Percentiles rank a stretch among this genome's conserved stretches.
Conservation (phyloP, 176 grass and related monocot genomes). For the Raddia guianensis region DNA sequence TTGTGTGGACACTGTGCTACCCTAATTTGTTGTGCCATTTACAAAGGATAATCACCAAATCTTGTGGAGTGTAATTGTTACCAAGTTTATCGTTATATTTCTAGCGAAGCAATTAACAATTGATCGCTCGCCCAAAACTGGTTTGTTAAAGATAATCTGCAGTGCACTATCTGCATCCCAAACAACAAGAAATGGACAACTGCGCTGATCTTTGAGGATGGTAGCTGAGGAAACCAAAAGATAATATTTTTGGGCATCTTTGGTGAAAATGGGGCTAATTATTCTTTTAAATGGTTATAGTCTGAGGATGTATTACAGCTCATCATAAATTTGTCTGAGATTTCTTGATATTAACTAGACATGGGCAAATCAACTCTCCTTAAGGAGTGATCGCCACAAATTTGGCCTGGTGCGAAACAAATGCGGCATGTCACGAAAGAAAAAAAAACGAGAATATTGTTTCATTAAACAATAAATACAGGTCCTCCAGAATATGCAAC, state of each 20-base stretch:
- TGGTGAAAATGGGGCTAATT: background rate
- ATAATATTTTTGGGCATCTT: background rate
- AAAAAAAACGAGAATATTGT: no score
- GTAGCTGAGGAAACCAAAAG: background rate
- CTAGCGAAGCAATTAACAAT: slow-evolving; percentile 1
- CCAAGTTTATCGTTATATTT: background rate
- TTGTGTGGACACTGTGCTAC: background rate
- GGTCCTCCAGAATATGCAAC: no score
- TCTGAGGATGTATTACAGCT: background rate
- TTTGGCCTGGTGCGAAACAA: no score
- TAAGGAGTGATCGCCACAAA: background rate
- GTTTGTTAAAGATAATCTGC: background rate
- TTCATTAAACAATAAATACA: no score
- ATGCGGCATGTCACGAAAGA: no score
- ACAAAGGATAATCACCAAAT: slow-evolving; percentile 1
- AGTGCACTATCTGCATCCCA: background rate
- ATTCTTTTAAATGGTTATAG: background rate
- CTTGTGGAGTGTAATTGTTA: background rate
- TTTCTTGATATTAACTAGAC: slow-evolving; percentile 17
- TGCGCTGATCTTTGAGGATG: slow-evolving; percentile 12
- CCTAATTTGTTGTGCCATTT: background rate
- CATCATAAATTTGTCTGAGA: background rate
- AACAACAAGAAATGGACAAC: background rate
- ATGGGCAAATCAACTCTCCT: background rate
- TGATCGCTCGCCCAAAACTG: background rate